These are phyloP conservation scores for Achlya hypogyna DNA, from an alignment of 352 stramenopile species.

Conservation along the genomic window DNA sequence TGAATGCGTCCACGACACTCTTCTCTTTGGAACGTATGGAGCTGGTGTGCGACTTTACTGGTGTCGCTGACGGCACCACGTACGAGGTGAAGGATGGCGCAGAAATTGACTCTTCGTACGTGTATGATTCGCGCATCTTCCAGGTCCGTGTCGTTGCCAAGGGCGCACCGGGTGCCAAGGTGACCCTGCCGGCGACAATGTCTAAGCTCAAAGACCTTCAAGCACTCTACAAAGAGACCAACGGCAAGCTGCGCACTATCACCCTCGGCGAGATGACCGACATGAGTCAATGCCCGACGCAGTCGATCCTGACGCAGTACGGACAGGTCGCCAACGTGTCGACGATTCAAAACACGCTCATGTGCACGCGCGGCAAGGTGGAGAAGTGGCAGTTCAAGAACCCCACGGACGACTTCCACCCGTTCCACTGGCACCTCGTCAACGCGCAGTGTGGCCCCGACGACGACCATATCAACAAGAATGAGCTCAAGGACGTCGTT, in stretches of 20 bases:
- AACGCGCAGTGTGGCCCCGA: constrained; percentile 57
- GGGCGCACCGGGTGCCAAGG: constrained; percentile 27
- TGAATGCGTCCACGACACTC: constrained; percentile 36
- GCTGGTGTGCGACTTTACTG: constrained; percentile 50
- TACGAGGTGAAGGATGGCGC: constrained; percentile 39
- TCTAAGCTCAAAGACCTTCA: constrained; percentile 47
- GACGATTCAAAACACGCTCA: constrained; percentile 38
- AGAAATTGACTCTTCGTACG: constrained; percentile 9
- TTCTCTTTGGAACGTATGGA: constrained; percentile 55
- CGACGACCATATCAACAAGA: constrained; percentile 55
- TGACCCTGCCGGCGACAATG: constrained; percentile 29
- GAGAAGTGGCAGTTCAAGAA: constrained; percentile 77
- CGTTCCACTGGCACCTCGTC: constrained; percentile 75
- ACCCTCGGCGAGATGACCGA: constrained; percentile 49
- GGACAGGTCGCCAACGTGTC: constrained; percentile 42
- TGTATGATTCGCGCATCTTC: constrained; percentile 46
- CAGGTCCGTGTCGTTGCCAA: constrained; percentile 33
- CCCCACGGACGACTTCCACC: constrained; percentile 59
- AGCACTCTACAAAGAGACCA: constrained; percentile 31
- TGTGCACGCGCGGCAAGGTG: constrained; percentile 60
- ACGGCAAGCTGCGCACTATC: constrained; percentile 43
- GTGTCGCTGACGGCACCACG: constrained; percentile 28
- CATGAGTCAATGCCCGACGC: constrained; percentile 28
- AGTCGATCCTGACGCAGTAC: constrained; percentile 40
- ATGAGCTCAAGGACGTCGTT: constrained; percentile 59